Evolutionary conservation across 441 rosid species (phyloP), one percentile per base, ranked within the genome.

Genomic region (Biscutella laevigata): DNA sequence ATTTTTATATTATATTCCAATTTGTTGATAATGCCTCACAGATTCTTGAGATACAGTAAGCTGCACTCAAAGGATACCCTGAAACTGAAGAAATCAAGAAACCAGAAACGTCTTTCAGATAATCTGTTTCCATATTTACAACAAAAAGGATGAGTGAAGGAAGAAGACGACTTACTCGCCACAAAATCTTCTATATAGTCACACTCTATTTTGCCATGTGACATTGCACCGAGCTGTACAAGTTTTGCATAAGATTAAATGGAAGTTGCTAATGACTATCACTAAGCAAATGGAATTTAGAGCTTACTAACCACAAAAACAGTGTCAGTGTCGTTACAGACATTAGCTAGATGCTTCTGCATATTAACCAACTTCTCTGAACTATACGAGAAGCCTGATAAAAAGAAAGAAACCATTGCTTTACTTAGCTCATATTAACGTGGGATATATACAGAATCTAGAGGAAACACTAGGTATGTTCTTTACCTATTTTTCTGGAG

Each of bases 211-310:
- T 83, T 88, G 32, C 97, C 97, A 26, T 88, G 94, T 8, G 95
- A 73, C 97, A 88, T 83, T 1, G 95, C 92, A 56, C 97, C 97
- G 43, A 83, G 78, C 97, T 88, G 77, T 42, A 59, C 48, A 46
- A 26, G 36, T 34, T 16, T 51, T 36, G 40, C 1, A 8, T 36
- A 22, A n/a, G 41, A 21, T 27, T 12, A 39, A 7, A 20, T 5
- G 33, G n/a, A 29, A 21, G 35, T 6, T 40, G 38, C 38, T 28
- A 11, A 12, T 28, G 6, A 6, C 22, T 43, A 53, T 4, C 25
- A 53, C 12, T 34, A 20, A 13, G 46, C 16, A 44, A n/a, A 53
- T 14, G 7, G 24, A 14, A 9, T 28, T 7, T 19, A 26, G 11
- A 41, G 17, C 4, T 43, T 36, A 43, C 87, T 56, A 71, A 85